Conservation (phyloP, 176 grass and related monocot species). For the Zoysia pacifica region DNA sequence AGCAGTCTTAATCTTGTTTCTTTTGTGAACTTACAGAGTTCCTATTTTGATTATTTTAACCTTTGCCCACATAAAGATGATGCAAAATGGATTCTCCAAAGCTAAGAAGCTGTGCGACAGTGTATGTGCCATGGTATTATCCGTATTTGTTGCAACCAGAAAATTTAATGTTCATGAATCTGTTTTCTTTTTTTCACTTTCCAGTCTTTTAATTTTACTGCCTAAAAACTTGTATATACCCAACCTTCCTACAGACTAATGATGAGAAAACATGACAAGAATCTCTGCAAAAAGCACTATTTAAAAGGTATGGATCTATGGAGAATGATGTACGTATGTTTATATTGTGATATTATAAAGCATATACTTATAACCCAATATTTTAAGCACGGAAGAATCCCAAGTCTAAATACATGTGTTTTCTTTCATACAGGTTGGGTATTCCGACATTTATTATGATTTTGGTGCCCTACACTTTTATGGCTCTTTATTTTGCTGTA, state of each 20-base stretch:
- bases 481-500: no score
- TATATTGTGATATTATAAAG: not conserved
- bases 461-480: no score
- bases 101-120: not conserved
- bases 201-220: not conserved
- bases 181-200: not conserved
- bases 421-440: no score
- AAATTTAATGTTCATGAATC: conserved; percentile 4
- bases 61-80: conserved; percentile 17
- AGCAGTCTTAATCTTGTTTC: not conserved
- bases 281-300: not conserved
- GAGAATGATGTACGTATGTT: conserved; percentile 6
- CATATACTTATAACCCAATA: not conserved
- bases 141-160: not conserved
- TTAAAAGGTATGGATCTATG: conserved; percentile 17
- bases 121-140: conserved; percentile 23
- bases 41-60: not conserved
- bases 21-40: not conserved
- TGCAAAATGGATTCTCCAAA: not conserved
- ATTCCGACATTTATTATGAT: no score
- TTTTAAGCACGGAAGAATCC: not conserved
- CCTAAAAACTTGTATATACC: conserved; percentile 9
- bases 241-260: conserved; percentile 19
- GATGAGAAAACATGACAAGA: conserved; percentile 5
- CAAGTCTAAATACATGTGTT: no score